A percentile compares a stretch with the other conserved stretches of the same genome.
phyloP scores from a whole-genome alignment of 2,329 filamentous ascomycete species.

The Diplodia seriata region DNA sequence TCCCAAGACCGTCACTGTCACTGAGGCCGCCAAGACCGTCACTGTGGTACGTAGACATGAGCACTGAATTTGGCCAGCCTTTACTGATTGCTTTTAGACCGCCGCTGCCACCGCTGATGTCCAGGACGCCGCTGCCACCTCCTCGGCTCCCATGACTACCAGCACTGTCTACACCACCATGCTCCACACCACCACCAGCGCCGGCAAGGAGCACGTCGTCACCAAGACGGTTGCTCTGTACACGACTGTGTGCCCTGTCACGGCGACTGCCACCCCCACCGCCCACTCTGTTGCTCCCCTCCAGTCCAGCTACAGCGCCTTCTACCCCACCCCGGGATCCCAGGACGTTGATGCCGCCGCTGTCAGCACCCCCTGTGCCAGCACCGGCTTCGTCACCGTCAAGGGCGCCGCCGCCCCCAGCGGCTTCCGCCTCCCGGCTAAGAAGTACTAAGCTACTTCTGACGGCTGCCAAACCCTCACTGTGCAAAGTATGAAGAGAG shows the following conservation, averaged over 20 bases:
- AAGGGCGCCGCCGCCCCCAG: slow-evolving; percentile 30
- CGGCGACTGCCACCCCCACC: slow-evolving; percentile 22
- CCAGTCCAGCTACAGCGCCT: slow-evolving; percentile 30
- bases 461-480: slow-evolving; percentile 16
- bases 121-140: slow-evolving; percentile 23
- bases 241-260: slow-evolving; percentile 35
- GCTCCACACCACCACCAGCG: slow-evolving; percentile 37
- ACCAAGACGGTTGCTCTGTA: slow-evolving; percentile 38
- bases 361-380: slow-evolving; percentile 16
- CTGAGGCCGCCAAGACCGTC: slow-evolving; percentile 48
- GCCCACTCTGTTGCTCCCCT: slow-evolving; percentile 26
- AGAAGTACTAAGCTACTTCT: slow-evolving; percentile 19
- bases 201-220: slow-evolving; percentile 32
- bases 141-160: slow-evolving; percentile 31
- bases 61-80: background rate
- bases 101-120: slow-evolving; percentile 8
- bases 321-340: slow-evolving; percentile 29
- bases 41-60: slow-evolving; percentile 39
- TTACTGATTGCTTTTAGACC: background rate
- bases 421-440: slow-evolving; percentile 27
- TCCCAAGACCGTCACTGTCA: slow-evolving; percentile 44
- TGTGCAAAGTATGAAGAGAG: slow-evolving; percentile 26
- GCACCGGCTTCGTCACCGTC: slow-evolving; percentile 29
- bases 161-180: slow-evolving; percentile 36
- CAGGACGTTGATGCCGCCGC: slow-evolving; percentile 20